These are phyloP conservation scores for Leptoxyphium fumago DNA, from an alignment of 2,329 filamentous ascomycete species.

Conservation along the genomic window DNA sequence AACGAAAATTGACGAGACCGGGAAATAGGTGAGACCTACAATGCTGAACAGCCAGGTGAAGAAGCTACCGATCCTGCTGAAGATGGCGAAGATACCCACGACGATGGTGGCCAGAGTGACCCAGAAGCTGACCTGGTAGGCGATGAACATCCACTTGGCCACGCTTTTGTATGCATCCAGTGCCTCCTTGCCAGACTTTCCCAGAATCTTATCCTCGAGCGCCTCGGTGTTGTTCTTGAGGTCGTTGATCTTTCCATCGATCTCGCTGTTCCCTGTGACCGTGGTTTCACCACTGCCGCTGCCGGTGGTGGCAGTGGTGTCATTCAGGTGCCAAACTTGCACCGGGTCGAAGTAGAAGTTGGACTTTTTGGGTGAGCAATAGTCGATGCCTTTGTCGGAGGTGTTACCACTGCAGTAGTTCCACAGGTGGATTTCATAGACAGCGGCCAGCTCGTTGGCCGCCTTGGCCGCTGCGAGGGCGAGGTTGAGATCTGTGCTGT, in stretches of 20 bases:
- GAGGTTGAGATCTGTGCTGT: conserved; percentile 18
- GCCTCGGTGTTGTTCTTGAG: conserved; percentile 35
- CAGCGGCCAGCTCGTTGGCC: conserved; percentile 44
- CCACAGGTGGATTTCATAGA: conserved; percentile 75
- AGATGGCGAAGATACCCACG: conserved; percentile 69
- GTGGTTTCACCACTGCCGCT: conserved; percentile 1
- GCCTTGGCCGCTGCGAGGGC: conserved; percentile 25
- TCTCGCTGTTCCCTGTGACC: conserved; percentile 9
- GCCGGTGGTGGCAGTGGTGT: conserved; percentile 26
- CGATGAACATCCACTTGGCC: conserved; percentile 68
- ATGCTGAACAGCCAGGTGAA: conserved; percentile 63
- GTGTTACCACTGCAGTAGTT: conserved; percentile 60
- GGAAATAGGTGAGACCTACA: conserved; percentile 37
- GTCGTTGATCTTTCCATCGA: conserved; percentile 26
- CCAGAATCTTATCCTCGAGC: conserved; percentile 34
- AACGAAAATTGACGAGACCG: conserved; percentile 5
- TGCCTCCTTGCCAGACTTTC: conserved; percentile 49
- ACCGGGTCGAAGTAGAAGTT: conserved; percentile 66
- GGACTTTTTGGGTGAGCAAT: conserved; percentile 57
- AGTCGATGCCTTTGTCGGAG: conserved; percentile 28
- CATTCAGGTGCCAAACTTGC: conserved; percentile 48
- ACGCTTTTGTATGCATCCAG: conserved; percentile 61
- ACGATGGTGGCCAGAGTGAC: conserved; percentile 58
- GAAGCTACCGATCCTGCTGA: conserved; percentile 67
- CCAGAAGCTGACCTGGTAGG: conserved; percentile 60